phyloP scores from a whole-genome alignment of 768 basidiomycete species.

The Kwoniella sp. region DNA sequence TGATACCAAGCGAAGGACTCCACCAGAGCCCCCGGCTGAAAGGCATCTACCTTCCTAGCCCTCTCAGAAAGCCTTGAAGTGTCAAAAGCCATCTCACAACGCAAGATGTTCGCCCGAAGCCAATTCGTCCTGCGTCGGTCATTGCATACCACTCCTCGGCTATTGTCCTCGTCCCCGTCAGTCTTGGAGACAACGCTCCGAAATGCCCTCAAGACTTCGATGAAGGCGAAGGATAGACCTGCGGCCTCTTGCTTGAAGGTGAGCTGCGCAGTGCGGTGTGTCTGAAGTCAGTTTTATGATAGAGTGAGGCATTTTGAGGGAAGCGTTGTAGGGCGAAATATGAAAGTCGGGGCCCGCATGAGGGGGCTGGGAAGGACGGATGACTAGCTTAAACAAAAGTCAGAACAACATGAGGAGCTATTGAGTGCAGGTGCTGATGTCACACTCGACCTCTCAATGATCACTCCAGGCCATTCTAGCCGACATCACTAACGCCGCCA shows the following conservation, averaged over 20 bases:
- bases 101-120: slow-evolving; percentile 16
- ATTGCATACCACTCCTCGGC: slow-evolving; percentile 16
- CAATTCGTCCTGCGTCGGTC: slow-evolving; percentile 7
- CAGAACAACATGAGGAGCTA: not conserved
- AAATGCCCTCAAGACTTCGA: slow-evolving; percentile 53
- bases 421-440: not conserved
- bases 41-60: too few species aligned
- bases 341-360: too few species aligned
- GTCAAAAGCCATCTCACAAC: too few species aligned
- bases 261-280: not conserved
- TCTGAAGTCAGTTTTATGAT: not conserved
- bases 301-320: not conserved
- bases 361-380: too few species aligned
- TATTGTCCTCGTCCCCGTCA: slow-evolving; percentile 1
- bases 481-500: slow-evolving; percentile 52
- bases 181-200: slow-evolving; percentile 45
- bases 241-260: slow-evolving; percentile 48
- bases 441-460: too few species aligned
- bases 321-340: too few species aligned
- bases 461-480: slow-evolving; percentile 50
- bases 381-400: too few species aligned
- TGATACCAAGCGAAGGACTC: too few species aligned
- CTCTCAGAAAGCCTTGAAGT: too few species aligned
- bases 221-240: slow-evolving; percentile 52
- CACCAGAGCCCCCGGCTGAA: too few species aligned